Evolutionary conservation across 2,329 filamentous ascomycete species (phyloP), one percentile per base, ranked within the genome.

Genomic region (Fusarium fracticaudum): DNA sequence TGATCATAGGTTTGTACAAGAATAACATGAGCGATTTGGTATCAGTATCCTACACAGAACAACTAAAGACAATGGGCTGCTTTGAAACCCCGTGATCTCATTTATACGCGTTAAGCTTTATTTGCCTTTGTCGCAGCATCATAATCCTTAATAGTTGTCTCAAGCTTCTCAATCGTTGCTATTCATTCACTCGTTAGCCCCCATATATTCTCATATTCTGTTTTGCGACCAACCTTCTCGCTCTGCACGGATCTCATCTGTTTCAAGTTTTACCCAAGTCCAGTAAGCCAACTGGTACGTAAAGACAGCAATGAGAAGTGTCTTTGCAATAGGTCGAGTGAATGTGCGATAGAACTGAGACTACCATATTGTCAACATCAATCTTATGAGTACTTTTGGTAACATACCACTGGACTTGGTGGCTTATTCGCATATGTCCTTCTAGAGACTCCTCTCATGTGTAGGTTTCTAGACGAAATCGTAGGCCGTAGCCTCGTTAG

Each of bases 231-330:
- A 78, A 92, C 91, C 87, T 75, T 88, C 83, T 75, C 88, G 89
- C 50, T 90, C 85, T 26, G 84, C 84, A 78, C 88, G 90, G 64
- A 89, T 85, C 83, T 96, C 94, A 61, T 93, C 87, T 40, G 89
- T 88, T 81, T 95, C 93, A 58, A 96, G 86, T 82, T 92, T 93
- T 43, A 89, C 80, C 94, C 94, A 96, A 20, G 84, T 84, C 85
- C 90, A 94, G 83, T 95, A 96, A 20, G 88, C 83, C n/a, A 93
- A 77, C 83, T 96, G 94, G 81, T 96, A 96, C 5, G 91, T 92
- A 79, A 94, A 91, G 63, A 95, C 88, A 61, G 94, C 93, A 79
- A 93, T 87, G 43, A 96, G 86, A 74, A 94, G 89, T 61, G 91
- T 91, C 84, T 95, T 96, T 60, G 90, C 87, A 51, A 96, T 86